Evolutionary conservation across 1,284 basidiomycete species (phyloP), one percentile per base, ranked within the genome.

Genomic region (Trichosporon sp.): DNA sequence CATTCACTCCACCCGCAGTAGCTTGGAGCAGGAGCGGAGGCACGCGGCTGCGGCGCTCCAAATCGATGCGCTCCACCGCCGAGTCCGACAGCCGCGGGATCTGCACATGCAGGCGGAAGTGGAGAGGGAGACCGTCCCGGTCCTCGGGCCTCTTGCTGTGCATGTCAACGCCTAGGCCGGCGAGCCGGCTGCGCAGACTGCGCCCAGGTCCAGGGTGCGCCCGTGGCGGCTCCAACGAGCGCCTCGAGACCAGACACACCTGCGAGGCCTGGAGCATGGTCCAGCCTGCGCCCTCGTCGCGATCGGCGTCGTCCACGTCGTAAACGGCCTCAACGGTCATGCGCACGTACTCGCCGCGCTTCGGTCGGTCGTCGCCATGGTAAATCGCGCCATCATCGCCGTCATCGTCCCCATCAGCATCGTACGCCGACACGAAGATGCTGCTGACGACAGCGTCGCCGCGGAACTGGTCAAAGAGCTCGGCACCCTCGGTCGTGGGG

Each of bases 41-140:
- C 9, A 73, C 51, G 15, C n/a, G 13, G 21, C 11, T 66, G 66
- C 42, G 23, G 44, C 21, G n/a, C 7, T 31, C 5, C 13, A 34
- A 4, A 11, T 18, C 13, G 29, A 25, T 38, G 15, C 27, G 56
- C 18, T 34, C 53, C 21, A 38, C 21, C 7, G 44, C 42, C 18
- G 38, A 62, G 42, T 25, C 5, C 12, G 27, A 47, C 38, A n/a
- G 53, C 1, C 44, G 56, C 9, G 62, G 71, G 6, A 74, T 15
- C 25, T 68, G 62, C 32, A 74, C 34, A 62, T 74, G 68, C 5
- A 74, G n/a, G 4, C 68, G 62, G 68, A 74, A 73, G 9, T 42
- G 51, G 60, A 66, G 47, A 4, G 63, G 62, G 5, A 56, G 11
- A 29, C 7, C 27, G 5, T 18, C 25, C 25, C 27, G 11, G 5